Evolutionary conservation across 208 protist species (phyloP).

Genomic region (Trypanosoma congolense): DNA sequence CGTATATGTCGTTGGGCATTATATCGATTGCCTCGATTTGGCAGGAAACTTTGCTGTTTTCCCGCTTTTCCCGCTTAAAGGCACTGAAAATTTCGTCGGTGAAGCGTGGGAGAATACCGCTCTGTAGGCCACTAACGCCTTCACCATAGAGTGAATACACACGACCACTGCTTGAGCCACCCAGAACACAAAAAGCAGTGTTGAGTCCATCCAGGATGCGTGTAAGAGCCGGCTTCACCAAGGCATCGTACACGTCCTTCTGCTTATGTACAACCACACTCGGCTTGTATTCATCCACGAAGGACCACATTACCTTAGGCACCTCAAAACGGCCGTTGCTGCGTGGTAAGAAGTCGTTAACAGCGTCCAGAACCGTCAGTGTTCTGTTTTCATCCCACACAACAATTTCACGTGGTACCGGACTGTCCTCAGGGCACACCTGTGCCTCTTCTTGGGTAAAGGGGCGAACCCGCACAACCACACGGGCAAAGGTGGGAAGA

Average conservation of each 20-base stretch:
- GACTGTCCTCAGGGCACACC: slow-evolving; percentile 59
- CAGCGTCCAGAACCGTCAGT: slow-evolving; percentile 62
- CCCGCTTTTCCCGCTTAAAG: slow-evolving; percentile 50
- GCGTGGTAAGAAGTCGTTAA: slow-evolving; percentile 55
- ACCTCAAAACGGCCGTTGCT: slow-evolving; percentile 58
- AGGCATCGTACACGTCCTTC: slow-evolving; percentile 61
- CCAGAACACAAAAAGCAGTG: slow-evolving; percentile 69
- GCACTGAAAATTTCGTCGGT: slow-evolving; percentile 64
- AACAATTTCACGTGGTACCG: slow-evolving; percentile 65
- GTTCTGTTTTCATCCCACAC: slow-evolving; percentile 45
- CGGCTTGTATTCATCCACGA: slow-evolving; percentile 38
- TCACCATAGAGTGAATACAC: slow-evolving; percentile 76
- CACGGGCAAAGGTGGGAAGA: slow-evolving; percentile 22
- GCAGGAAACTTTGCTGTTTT: slow-evolving; percentile 47
- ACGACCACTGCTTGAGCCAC: slow-evolving; percentile 50
- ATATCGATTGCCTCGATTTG: slow-evolving; percentile 78
- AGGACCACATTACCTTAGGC: slow-evolving; percentile 69
- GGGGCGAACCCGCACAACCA: slow-evolving; percentile 73
- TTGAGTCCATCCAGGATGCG: slow-evolving; percentile 74
- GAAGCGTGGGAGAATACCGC: slow-evolving; percentile 76
- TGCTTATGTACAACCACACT: slow-evolving; percentile 40
- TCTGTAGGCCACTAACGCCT: slow-evolving; percentile 38
- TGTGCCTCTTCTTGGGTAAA: slow-evolving; percentile 62
- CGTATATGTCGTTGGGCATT: slow-evolving; percentile 49
- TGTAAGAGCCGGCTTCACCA: slow-evolving; percentile 51